Conservation (phyloP, 768 basidiomycete genomes). For the Tulasnella sp. region DNA sequence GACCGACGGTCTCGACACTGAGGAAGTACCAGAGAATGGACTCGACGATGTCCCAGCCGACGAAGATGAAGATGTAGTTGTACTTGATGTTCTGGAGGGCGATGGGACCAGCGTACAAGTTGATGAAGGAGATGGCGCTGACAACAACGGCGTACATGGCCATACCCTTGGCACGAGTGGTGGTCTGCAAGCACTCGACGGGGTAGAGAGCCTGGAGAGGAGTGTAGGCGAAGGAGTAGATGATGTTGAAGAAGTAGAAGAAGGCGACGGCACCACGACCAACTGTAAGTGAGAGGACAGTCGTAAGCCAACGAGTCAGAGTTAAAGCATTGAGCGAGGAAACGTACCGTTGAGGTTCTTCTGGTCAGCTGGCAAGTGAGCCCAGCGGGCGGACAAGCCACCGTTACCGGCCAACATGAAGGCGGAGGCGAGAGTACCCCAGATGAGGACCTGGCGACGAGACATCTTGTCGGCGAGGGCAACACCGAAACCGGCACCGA, state of each 20-base stretch:
- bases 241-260: constrained; percentile 44
- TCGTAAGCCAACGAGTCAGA: background rate
- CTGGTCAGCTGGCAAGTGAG: constrained; percentile 15
- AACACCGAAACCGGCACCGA: constrained; percentile 31
- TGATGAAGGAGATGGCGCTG: constrained; percentile 35
- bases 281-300: constrained; percentile 1
- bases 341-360: constrained; percentile 20
- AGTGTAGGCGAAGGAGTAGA: constrained; percentile 49
- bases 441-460: constrained; percentile 30
- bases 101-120: constrained; percentile 45
- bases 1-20: constrained; percentile 28
- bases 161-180: constrained; percentile 56
- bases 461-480: constrained; percentile 30
- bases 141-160: constrained; percentile 39
- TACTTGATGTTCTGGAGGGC: constrained; percentile 36
- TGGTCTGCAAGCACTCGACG: constrained; percentile 48
- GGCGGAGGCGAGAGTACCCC: constrained; percentile 30
- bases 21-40: constrained; percentile 28
- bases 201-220: constrained; percentile 54
- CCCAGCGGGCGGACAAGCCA: constrained; percentile 25
- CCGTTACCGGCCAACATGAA: constrained; percentile 27
- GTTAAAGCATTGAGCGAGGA: background rate
- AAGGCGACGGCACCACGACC: constrained; percentile 32
- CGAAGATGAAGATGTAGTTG: constrained; percentile 32
- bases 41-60: constrained; percentile 28